phyloP scores from a whole-genome alignment of 352 stramenopile species.

The Pythium aquatile region DNA sequence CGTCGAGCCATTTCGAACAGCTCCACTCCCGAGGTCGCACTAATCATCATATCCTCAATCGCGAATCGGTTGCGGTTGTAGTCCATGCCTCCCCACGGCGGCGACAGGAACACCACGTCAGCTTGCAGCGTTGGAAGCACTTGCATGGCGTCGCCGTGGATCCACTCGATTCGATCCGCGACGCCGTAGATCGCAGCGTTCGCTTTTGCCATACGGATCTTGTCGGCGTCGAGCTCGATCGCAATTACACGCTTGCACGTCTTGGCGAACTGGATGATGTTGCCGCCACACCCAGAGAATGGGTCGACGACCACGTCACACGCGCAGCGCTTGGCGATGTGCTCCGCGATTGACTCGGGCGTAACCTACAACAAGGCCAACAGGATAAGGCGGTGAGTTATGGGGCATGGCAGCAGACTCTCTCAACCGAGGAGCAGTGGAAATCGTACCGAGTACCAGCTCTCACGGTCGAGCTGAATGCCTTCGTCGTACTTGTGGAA shows the following conservation, averaged over 20 bases:
- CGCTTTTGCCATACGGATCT: conserved; percentile 88
- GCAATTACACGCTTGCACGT: conserved; percentile 89
- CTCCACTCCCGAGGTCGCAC: conserved; percentile 48
- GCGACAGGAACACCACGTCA: conserved; percentile 91
- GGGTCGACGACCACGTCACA: conserved; percentile 89
- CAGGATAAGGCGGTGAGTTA: neutral
- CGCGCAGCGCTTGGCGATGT: conserved; percentile 78
- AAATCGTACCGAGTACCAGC: conserved; percentile 81
- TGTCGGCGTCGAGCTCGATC: conserved; percentile 90
- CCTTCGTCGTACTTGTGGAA: conserved; percentile 92
- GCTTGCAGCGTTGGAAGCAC: conserved; percentile 73
- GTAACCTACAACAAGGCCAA: conserved; percentile 50
- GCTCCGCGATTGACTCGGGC: conserved; percentile 85
- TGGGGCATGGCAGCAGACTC: neutral
- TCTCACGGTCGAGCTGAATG: conserved; percentile 91
- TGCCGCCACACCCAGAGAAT: conserved; percentile 92
- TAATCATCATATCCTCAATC: conserved; percentile 67
- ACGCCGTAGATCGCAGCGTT: conserved; percentile 92
- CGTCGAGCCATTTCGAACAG: conserved; percentile 62
- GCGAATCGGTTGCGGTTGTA: conserved; percentile 65
- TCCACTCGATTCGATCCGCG: conserved; percentile 89
- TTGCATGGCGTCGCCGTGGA: conserved; percentile 84
- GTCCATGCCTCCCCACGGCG: conserved; percentile 85
- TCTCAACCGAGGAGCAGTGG: too few relatives aligned
- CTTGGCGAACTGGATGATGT: conserved; percentile 91